Conservation (phyloP, 306 rosid species). For the Mimosa bimucronata region DNA sequence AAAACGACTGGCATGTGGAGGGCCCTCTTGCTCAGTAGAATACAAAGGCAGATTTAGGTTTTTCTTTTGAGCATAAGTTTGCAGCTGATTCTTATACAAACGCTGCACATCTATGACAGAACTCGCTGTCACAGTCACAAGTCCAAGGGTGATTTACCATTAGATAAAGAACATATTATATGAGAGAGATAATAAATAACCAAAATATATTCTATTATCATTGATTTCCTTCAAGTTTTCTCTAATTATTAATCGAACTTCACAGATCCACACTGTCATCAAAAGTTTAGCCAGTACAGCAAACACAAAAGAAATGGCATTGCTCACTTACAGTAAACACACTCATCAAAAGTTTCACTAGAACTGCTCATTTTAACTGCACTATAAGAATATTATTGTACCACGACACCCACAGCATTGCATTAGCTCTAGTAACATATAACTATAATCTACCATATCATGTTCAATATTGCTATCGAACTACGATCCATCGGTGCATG, state of each 20-base stretch:
- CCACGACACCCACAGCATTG: neutral
- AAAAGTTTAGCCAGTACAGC: neutral
- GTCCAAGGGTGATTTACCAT: conserved; percentile 10
- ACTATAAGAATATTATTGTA: neutral
- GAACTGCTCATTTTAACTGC: neutral
- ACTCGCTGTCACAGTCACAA: conserved; percentile 27
- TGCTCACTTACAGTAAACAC: too few relatives aligned
- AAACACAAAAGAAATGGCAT: too few relatives aligned
- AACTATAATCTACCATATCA: too few relatives aligned
- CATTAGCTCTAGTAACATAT: neutral
- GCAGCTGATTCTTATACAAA: conserved; percentile 75
- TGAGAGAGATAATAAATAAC: conserved; percentile 7
- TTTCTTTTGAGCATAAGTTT: conserved; percentile 66
- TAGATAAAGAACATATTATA: conserved; percentile 25
- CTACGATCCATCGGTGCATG: neutral
- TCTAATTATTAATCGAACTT: neutral
- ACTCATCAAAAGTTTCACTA: neutral
- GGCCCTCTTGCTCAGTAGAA: conserved; percentile 79
- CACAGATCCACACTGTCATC: neutral
- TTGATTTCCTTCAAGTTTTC: conserved; percentile 28
- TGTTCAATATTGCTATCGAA: neutral
- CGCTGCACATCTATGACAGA: conserved; percentile 51
- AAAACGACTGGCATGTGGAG: conserved; percentile 73
- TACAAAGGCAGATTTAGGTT: conserved; percentile 61
- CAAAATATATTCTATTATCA: conserved; percentile 12